Percentiles rank a stretch among this genome's conserved stretches.
phyloP scores from a whole-genome alignment of 495 filamentous ascomycete genomes.

The Podospora pseudoanserina region DNA sequence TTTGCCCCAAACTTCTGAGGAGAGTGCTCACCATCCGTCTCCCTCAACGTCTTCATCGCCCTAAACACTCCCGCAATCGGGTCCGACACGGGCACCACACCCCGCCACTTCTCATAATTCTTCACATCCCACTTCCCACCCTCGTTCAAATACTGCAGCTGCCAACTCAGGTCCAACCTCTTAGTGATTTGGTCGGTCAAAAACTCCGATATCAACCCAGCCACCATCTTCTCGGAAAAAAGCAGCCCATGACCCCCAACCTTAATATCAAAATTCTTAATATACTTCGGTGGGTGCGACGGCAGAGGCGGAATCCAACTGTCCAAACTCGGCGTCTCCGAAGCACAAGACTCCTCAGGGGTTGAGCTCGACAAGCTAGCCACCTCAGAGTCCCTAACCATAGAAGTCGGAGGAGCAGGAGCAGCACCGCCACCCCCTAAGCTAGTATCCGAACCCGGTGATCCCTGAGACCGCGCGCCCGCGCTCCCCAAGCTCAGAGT shows the following conservation, averaged over 20 bases:
- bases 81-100: slow-evolving; percentile 69
- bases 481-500: too few species aligned
- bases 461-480: too few species aligned
- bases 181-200: slow-evolving; percentile 68
- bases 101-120: slow-evolving; percentile 88
- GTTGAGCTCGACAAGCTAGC: too few species aligned
- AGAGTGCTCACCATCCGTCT: slow-evolving; percentile 79
- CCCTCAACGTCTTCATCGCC: slow-evolving; percentile 83
- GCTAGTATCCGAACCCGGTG: too few species aligned
- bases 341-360: background rate
- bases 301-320: slow-evolving; percentile 42
- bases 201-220: slow-evolving; percentile 80
- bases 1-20: slow-evolving; percentile 67
- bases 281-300: slow-evolving; percentile 44
- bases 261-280: slow-evolving; percentile 71
- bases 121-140: slow-evolving; percentile 98
- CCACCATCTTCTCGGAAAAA: slow-evolving; percentile 71
- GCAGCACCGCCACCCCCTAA: too few species aligned
- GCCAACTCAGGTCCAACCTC: slow-evolving; percentile 81
- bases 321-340: slow-evolving; percentile 28
- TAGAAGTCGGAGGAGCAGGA: too few species aligned
- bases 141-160: slow-evolving; percentile 77
- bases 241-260: slow-evolving; percentile 77
- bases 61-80: slow-evolving; percentile 74
- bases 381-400: too few species aligned